A percentile compares a stretch with the other conserved stretches of the same genome.
These are phyloP conservation scores for Gnomoniopsis sp. DNA, from an alignment of 2,329 filamentous ascomycete species.

Conservation along the genomic window DNA sequence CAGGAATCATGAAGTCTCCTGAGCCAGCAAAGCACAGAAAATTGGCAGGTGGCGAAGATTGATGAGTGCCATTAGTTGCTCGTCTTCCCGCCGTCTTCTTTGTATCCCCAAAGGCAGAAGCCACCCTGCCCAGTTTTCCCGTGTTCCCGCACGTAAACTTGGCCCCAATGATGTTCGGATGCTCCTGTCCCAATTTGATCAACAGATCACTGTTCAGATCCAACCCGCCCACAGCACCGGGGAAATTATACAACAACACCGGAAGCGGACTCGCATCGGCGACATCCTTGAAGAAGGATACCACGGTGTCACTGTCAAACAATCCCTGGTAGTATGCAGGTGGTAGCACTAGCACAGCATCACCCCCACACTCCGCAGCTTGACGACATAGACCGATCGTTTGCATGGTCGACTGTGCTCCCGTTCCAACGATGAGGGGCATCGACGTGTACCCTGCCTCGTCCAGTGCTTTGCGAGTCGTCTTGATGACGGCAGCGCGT, in stretches of 20 bases:
- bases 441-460: slow-evolving; percentile 53
- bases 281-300: slow-evolving; percentile 58
- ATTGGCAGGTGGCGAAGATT: background rate
- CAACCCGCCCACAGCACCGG: slow-evolving; percentile 47
- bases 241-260: slow-evolving; percentile 54
- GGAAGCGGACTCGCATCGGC: slow-evolving; percentile 47
- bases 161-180: slow-evolving; percentile 52
- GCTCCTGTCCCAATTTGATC: slow-evolving; percentile 39
- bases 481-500: slow-evolving; percentile 51
- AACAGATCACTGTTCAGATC: slow-evolving; percentile 50
- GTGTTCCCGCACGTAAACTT: slow-evolving; percentile 56
- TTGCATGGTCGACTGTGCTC: slow-evolving; percentile 63
- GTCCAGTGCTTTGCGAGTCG: slow-evolving; percentile 53
- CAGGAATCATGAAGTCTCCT: slow-evolving; percentile 71
- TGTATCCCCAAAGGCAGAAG: slow-evolving; percentile 31
- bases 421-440: slow-evolving; percentile 65
- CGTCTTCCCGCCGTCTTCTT: slow-evolving; percentile 19
- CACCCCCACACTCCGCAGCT: slow-evolving; percentile 59
- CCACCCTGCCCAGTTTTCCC: slow-evolving; percentile 55
- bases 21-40: slow-evolving; percentile 72
- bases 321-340: slow-evolving; percentile 64
- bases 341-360: slow-evolving; percentile 64
- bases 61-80: slow-evolving; percentile 9
- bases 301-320: slow-evolving; percentile 51
- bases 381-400: slow-evolving; percentile 62